Conservation (phyloP, 768 basidiomycete species). For the Hericium erinaceus region DNA sequence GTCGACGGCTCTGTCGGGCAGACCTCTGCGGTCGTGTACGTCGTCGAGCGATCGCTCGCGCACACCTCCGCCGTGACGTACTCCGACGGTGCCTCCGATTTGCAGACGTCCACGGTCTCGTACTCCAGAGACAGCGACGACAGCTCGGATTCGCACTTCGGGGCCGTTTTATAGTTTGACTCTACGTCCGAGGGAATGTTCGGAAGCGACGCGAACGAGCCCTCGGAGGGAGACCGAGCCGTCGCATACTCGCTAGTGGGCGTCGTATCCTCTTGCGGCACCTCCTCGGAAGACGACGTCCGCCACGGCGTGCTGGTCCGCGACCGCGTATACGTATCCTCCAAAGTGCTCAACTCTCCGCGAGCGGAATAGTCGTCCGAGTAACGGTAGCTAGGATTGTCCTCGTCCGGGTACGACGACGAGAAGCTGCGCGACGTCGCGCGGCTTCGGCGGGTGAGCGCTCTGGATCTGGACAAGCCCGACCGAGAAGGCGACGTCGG, state of each 20-base stretch:
- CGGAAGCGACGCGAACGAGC: slow-evolving; percentile 49
- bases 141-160: slow-evolving; percentile 10
- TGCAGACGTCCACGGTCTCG: slow-evolving; percentile 10
- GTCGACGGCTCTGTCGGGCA: slow-evolving; percentile 35
- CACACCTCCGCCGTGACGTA: slow-evolving; percentile 35
- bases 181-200: slow-evolving; percentile 40
- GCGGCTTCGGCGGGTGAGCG: slow-evolving; percentile 40
- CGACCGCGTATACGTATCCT: slow-evolving; percentile 10
- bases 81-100: slow-evolving; percentile 30
- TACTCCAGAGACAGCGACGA: neutral
- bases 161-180: slow-evolving; percentile 22
- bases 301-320: slow-evolving; percentile 24
- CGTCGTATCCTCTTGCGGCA: slow-evolving; percentile 19
- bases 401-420: slow-evolving; percentile 42
- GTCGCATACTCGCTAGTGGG: slow-evolving; percentile 31
- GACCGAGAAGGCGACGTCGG: slow-evolving; percentile 36
- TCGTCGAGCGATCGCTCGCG: slow-evolving; percentile 28
- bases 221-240: slow-evolving; percentile 33
- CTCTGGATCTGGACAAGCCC: slow-evolving; percentile 46
- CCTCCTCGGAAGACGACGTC: slow-evolving; percentile 21
- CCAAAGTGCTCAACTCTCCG: slow-evolving; percentile 13
- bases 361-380: slow-evolving; percentile 15
- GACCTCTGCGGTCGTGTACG: slow-evolving; percentile 43
- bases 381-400: slow-evolving; percentile 33
- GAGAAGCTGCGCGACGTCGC: slow-evolving; percentile 38